Conservation (phyloP, 2,329 filamentous ascomycete species). For the Helotiales sp. region DNA sequence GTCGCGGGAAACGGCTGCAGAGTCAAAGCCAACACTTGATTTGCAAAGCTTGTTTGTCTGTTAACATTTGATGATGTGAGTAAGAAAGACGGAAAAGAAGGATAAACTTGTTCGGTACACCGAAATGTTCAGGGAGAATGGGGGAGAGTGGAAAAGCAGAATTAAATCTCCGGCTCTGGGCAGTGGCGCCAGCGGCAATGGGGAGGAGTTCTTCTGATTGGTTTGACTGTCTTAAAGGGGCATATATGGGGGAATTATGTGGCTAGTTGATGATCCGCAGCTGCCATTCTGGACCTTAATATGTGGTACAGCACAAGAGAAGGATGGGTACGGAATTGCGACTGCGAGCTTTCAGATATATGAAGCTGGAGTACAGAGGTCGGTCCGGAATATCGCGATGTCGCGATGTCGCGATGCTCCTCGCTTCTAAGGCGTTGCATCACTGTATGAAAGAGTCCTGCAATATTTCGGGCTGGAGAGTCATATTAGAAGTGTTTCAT, state of each 20-base stretch:
- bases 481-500: conserved; percentile 7
- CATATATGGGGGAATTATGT: background rate
- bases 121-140: background rate
- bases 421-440: background rate
- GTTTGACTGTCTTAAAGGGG: background rate
- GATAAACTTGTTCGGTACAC: too few species aligned
- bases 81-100: background rate
- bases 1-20: background rate
- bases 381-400: background rate
- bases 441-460: background rate
- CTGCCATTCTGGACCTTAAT: background rate
- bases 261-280: background rate
- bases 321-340: background rate
- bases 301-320: background rate
- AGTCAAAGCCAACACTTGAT: conserved; percentile 7
- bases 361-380: background rate
- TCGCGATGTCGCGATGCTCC: background rate
- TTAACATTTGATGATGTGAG: background rate
- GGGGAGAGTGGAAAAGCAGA: background rate
- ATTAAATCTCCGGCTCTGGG: conserved; percentile 4
- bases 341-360: background rate
- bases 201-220: conserved; percentile 11
- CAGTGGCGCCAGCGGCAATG: background rate
- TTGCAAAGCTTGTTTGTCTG: background rate
- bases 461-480: background rate